Percentiles rank a stretch among this genome's conserved stretches.
These are phyloP conservation scores for Pleurotus giganteus DNA, from an alignment of 768 basidiomycete species.

Conservation along the genomic window DNA sequence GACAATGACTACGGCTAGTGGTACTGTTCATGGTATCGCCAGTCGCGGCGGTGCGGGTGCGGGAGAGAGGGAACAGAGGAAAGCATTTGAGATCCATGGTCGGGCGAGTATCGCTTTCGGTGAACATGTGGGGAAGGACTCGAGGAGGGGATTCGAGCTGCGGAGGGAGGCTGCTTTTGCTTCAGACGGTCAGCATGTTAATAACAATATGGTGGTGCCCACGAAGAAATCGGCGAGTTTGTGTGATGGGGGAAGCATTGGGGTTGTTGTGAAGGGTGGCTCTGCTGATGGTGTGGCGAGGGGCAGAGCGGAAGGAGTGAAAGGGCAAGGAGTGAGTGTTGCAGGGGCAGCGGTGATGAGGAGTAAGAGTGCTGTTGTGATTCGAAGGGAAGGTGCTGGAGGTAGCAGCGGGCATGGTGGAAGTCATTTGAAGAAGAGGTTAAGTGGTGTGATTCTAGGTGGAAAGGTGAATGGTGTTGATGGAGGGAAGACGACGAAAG, in stretches of 20 bases:
- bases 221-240: not conserved
- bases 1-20: not conserved
- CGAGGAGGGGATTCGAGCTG: not conserved
- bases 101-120: not conserved
- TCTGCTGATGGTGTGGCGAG: not conserved
- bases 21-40: not conserved
- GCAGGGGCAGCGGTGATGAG: not conserved
- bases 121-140: not conserved
- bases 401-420: not conserved
- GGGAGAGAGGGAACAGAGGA: not conserved
- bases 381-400: not conserved
- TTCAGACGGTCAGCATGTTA: not conserved
- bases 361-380: not conserved
- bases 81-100: not conserved
- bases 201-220: not conserved
- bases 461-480: not conserved
- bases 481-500: not conserved
- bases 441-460: not conserved
- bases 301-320: too few species aligned
- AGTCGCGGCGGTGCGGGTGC: not conserved
- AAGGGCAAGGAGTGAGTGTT: not conserved
- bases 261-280: not conserved
- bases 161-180: not conserved
- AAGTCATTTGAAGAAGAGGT: constrained; percentile 7
- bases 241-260: not conserved